Base-by-base conservation (phyloP, 1,284 basidiomycete genomes). In the Wallemia mellicola region DNA sequence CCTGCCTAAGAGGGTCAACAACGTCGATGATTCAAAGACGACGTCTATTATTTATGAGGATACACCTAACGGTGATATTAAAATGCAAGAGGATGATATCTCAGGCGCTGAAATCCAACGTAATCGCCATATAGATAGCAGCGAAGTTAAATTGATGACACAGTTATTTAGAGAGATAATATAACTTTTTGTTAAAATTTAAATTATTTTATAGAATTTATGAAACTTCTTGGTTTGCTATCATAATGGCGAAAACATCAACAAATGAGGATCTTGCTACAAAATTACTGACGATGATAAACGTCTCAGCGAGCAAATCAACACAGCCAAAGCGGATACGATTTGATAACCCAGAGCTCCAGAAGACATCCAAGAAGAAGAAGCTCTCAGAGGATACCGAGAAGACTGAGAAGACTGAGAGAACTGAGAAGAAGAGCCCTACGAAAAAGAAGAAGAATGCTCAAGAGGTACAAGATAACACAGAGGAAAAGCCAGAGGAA, bases 261-360 rank as follows among this genome's bases (percentile, higher is more conserved):
- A 48, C 38, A 17, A 11, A 48, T n/a, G 38, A 48, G 3, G 55
- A 57, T 57, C 55, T 28, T 14, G 28, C 55, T 28, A 61, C 72
- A 63, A 81, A 81, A 62, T 79, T 98, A 1, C 72, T 96, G 38
- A 98, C 94, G 0, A 77, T 98, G 1, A 76, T 98, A 27, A 98
- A 99, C 69, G 86, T 95, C 1, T 86, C 85, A 58, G 85, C 88
- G 0, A 78, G 73, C 27, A 73, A 80, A 24, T 32, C 38, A 59
- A 54, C 14, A n/a, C 63, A 60, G 57, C 61, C 28, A n/a, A 59
- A 15, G 48, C 61, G n/a, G 65, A 61, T 60, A 61, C 66, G 60
- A 67, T 67, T 61, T 61, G 63, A 63, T 61, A 62, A 62, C 57
- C 61, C 63, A 61, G 62, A 59, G 26, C 57, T 58, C 62, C 28